Percentiles rank a stretch among this genome's conserved stretches.
phyloP scores from a whole-genome alignment of 2,329 filamentous ascomycete species.

The Phialemonium atrogriseum region DNA sequence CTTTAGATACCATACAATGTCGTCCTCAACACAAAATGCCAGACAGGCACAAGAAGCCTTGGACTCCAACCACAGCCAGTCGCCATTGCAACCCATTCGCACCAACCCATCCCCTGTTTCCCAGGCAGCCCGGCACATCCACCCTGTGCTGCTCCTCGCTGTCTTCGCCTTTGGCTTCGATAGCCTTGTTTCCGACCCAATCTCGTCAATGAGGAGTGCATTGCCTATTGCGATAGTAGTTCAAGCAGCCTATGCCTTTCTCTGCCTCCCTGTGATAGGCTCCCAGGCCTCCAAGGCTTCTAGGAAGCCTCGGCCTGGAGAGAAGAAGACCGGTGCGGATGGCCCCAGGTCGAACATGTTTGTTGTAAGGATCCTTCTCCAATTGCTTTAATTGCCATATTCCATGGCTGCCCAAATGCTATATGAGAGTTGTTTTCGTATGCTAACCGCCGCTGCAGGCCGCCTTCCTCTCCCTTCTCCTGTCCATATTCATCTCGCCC shows the following conservation, averaged over 20 bases:
- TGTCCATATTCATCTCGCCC: conserved; percentile 67
- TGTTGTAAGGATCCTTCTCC: conserved; percentile 30
- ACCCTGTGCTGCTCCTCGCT: conserved; percentile 18
- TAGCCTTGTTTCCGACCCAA: conserved; percentile 21
- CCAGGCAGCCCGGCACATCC: conserved; percentile 18
- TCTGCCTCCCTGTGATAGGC: conserved; percentile 56
- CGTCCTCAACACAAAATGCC: conserved; percentile 1
- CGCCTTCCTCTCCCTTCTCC: conserved; percentile 34
- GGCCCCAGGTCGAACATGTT: conserved; percentile 35
- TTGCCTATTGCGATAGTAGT: conserved; percentile 21
- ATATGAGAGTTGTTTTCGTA: conserved; percentile 3
- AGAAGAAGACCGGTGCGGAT: conserved; percentile 41
- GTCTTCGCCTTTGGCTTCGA: conserved; percentile 18
- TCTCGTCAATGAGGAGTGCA: conserved; percentile 18
- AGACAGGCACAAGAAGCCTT: conserved; percentile 6
- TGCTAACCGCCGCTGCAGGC: conserved; percentile 23
- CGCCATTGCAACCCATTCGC: conserved; percentile 14
- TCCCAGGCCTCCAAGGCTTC: conserved; percentile 28
- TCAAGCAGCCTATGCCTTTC: conserved; percentile 42
- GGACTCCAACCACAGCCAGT: not conserved
- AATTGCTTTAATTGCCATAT: conserved; percentile 2
- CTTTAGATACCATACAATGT: too few relatives aligned
- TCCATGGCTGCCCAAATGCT: not conserved
- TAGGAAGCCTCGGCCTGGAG: conserved; percentile 44
- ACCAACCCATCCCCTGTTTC: conserved; percentile 14